A percentile compares a stretch with the other conserved stretches of the same genome.
phyloP scores from a whole-genome alignment of 2,329 filamentous ascomycete genomes.

The Fusarium sp. region DNA sequence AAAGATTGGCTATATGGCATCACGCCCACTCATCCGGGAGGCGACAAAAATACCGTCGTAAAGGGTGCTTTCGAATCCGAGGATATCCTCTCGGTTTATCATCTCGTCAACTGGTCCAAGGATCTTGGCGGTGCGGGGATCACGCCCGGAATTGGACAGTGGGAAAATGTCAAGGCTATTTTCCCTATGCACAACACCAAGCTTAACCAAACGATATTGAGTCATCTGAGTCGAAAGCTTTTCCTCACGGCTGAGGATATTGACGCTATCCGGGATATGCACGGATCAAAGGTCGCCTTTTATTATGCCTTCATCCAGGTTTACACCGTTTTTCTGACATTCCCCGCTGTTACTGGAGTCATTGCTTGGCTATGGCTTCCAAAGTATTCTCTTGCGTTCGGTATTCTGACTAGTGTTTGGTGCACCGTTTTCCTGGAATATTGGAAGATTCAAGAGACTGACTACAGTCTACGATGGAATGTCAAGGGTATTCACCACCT shows the following conservation, averaged over 20 bases:
- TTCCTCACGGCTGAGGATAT: constrained; percentile 63
- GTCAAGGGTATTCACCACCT: constrained; percentile 75
- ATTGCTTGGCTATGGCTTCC: constrained; percentile 75
- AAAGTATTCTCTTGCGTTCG: constrained; percentile 77
- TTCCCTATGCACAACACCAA: constrained; percentile 72
- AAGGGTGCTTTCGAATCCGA: constrained; percentile 68
- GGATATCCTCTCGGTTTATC: constrained; percentile 75
- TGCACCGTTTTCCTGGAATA: constrained; percentile 81
- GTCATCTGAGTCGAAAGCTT: constrained; percentile 65
- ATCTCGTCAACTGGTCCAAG: constrained; percentile 70
- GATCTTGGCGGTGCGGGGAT: constrained; percentile 71
- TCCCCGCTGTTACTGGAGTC: constrained; percentile 76
- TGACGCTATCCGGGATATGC: constrained; percentile 69
- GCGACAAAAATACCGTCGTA: constrained; percentile 64
- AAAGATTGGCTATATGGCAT: constrained; percentile 82
- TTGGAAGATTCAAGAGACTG: constrained; percentile 80
- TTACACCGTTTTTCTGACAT: constrained; percentile 77
- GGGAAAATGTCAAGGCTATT: constrained; percentile 69
- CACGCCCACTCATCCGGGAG: constrained; percentile 69
- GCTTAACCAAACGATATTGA: constrained; percentile 66
- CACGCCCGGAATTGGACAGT: constrained; percentile 66
- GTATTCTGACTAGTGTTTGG: constrained; percentile 74
- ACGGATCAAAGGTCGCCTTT: constrained; percentile 77
- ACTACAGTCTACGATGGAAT: constrained; percentile 78
- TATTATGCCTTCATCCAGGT: constrained; percentile 87